Evolutionary conservation across 2,329 filamentous ascomycete genomes (phyloP).

Genomic region (Exophiala bonariae): DNA sequence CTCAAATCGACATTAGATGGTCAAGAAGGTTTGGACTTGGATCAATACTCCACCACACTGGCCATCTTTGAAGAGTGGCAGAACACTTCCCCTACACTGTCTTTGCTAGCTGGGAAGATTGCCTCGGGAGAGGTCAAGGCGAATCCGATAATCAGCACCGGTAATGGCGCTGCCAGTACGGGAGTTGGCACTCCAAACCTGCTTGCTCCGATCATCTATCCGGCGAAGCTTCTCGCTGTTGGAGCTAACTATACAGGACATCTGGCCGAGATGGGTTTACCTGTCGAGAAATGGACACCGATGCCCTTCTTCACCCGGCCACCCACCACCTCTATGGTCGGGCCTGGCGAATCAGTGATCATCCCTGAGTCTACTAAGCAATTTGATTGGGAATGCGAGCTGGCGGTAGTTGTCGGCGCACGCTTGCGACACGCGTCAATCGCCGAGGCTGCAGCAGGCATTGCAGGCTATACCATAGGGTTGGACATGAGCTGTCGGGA

Average conservation of each 20-base stretch:
- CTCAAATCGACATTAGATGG: no score
- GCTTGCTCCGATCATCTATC: slow-evolving; percentile 5
- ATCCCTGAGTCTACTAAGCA: slow-evolving; percentile 5
- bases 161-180: no score
- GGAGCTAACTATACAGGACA: slow-evolving; percentile 11
- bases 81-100: no score
- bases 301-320: slow-evolving; percentile 59
- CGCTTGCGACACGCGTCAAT: slow-evolving; percentile 2
- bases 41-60: no score
- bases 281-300: slow-evolving; percentile 93
- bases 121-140: no score
- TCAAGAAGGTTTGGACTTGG: no score
- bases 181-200: no score
- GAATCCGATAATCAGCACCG: no score
- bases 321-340: slow-evolving; percentile 9
- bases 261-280: slow-evolving; percentile 9
- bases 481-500: slow-evolving; percentile 6
- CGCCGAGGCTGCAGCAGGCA: background rate
- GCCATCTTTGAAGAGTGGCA: no score
- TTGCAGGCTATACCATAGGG: slow-evolving; percentile 7
- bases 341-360: slow-evolving; percentile 5
- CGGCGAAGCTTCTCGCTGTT: slow-evolving; percentile 7
- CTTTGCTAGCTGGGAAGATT: no score
- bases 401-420: slow-evolving; percentile 6
- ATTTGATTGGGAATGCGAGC: slow-evolving; percentile 12